phyloP scores from a whole-genome alignment of 345 rosid species.

The Geranium brycei region DNA sequence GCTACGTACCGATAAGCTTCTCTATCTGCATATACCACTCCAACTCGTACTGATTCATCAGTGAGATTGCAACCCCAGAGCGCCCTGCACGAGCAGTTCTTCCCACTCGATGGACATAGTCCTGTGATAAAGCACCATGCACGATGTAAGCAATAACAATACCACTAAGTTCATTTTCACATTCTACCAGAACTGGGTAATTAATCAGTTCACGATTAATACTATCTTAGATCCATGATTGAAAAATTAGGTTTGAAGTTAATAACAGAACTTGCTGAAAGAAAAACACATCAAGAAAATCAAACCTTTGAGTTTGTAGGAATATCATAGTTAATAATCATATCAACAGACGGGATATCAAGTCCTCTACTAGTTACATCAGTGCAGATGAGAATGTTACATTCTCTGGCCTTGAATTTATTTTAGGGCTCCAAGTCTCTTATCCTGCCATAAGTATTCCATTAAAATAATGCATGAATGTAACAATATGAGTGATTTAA shows the following conservation, averaged over 20 bases:
- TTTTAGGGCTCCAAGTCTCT: slow-evolving; percentile 89
- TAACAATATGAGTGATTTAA: too few species aligned
- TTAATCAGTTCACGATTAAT: too few species aligned
- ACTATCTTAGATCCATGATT: too few species aligned
- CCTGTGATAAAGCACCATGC: slow-evolving; percentile 22
- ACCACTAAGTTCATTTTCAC: too few species aligned
- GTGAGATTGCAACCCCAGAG: slow-evolving; percentile 83
- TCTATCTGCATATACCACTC: slow-evolving; percentile 91
- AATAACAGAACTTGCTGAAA: too few species aligned
- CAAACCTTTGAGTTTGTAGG: slow-evolving; percentile 71
- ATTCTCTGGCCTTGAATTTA: slow-evolving; percentile 88
- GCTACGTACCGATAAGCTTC: slow-evolving; percentile 63
- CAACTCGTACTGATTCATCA: slow-evolving; percentile 76
- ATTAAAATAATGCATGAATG: too few species aligned
- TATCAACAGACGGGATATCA: slow-evolving; percentile 85
- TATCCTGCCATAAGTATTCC: slow-evolving; percentile 34
- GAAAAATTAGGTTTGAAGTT: too few species aligned
- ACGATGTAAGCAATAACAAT: not conserved
- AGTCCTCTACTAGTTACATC: slow-evolving; percentile 99
- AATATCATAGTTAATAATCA: slow-evolving; percentile 85
- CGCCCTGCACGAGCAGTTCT: slow-evolving; percentile 95
- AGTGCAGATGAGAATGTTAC: slow-evolving; percentile 82
- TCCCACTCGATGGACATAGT: slow-evolving; percentile 81
- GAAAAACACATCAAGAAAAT: not conserved
- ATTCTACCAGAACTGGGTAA: not conserved